Evolutionary conservation across 2,329 filamentous ascomycete genomes (phyloP).

Genomic region (Endocalyx cinctus): DNA sequence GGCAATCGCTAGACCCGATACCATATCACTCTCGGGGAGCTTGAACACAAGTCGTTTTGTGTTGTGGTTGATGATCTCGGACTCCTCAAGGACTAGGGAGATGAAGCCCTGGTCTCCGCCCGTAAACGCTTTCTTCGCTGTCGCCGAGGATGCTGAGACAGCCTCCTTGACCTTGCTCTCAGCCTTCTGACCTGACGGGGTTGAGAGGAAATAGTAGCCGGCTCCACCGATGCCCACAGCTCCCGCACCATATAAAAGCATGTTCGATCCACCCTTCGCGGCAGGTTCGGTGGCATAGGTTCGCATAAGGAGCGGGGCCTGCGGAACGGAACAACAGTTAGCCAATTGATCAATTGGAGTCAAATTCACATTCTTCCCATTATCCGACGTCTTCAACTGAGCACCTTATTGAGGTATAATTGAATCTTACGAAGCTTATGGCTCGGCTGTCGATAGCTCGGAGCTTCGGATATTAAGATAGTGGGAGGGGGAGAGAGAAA

Average conservation of each 20-base stretch:
- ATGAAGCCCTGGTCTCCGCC: conserved; percentile 90
- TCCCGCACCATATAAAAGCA: conserved; percentile 58
- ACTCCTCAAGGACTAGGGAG: conserved; percentile 70
- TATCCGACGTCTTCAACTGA: too few species aligned
- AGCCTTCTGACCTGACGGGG: conserved; percentile 48
- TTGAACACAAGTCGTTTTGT: conserved; percentile 89
- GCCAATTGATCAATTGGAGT: too few species aligned
- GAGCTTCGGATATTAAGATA: conserved; percentile 8
- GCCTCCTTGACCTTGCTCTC: conserved; percentile 50
- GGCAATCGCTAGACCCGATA: conserved; percentile 76
- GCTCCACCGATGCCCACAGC: conserved; percentile 55
- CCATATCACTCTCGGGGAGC: conserved; percentile 76
- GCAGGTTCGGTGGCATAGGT: conserved; percentile 63
- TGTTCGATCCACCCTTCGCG: conserved; percentile 53
- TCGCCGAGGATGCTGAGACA: conserved; percentile 32
- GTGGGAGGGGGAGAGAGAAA: conserved; percentile 3
- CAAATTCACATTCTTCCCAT: too few species aligned
- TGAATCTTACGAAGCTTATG: too few species aligned
- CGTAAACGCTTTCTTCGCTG: conserved; percentile 54
- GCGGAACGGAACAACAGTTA: conserved; percentile 7
- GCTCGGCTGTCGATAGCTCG: conserved; percentile 15
- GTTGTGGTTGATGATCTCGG: conserved; percentile 85
- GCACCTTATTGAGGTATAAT: too few species aligned
- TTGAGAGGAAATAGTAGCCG: conserved; percentile 52
- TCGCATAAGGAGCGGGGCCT: conserved; percentile 23